Evolutionary conservation across 2,329 filamentous ascomycete genomes (phyloP), one percentile per base, ranked within the genome.

Genomic region (Iodosphaeria phyllophila): DNA sequence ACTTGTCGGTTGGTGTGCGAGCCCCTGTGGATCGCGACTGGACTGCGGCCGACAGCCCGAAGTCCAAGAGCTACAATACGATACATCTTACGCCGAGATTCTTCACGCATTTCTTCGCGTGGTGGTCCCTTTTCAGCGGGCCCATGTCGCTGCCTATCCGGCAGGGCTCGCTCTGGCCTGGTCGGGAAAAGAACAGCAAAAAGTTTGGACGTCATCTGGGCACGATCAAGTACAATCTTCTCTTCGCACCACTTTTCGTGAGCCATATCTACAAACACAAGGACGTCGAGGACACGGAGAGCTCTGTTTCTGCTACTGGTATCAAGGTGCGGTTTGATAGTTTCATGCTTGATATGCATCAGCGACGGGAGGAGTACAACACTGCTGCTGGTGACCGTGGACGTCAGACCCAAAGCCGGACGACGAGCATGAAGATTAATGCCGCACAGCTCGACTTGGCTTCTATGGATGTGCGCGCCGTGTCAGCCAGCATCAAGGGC

Each of bases 221-320:
- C n/a, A 98, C 91, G 6, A 84, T 98, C 58, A 98, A 98, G 56
- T 95, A 95, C 54, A 93, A 86, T 33, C 55, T 98, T 13, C 62
- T 95, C 3, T 58, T 98, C 10, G 92, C 89, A 3, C 89, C 89
- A 0, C 55, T 98, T 3, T 98, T 92, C 47, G 67, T 98, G 33
- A 91, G 84, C 37, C 89, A 98, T 40, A 83, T 98, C 16, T 98
- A 98, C 56, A 95, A 93, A 48, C 89, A 98, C 54, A 93, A 93
- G 46, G 89, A 98, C 41, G 71, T 71, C 0, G 86, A 93, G 42
- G 83, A 92, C 31, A 62, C 67, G 0, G 74, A 84, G 32, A 60
- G 54, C 26, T 63, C 74, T 1, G 79, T 92, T 5, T 89, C 82
- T 23, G 86, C 86, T 1, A 98, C 89, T 4, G 89, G 91, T n/a